These are phyloP conservation scores for Candida vartiovaarae DNA, from an alignment of 805 yeast species.

Conservation along the genomic window DNA sequence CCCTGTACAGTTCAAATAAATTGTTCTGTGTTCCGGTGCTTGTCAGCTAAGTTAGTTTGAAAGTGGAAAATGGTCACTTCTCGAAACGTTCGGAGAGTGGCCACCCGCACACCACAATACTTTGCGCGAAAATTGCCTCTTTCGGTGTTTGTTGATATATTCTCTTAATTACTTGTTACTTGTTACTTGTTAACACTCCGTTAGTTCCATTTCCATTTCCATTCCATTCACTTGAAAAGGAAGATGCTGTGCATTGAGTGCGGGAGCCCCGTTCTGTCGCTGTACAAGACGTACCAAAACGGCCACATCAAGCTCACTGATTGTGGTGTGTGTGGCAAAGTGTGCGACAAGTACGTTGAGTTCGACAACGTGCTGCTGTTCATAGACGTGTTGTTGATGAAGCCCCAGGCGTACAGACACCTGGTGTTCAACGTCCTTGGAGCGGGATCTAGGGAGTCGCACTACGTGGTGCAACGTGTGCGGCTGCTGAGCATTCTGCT, in stretches of 20 bases:
- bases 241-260: constrained; percentile 89
- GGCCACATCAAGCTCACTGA: constrained; percentile 74
- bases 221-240: background rate
- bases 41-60: background rate
- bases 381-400: constrained; percentile 74
- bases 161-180: too few relatives aligned
- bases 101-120: background rate
- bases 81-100: background rate
- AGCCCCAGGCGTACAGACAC: constrained; percentile 86
- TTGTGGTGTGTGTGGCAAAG: constrained; percentile 62
- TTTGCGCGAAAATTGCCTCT: background rate
- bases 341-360: constrained; percentile 89
- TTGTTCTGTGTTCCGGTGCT: background rate
- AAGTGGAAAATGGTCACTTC: background rate
- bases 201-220: background rate
- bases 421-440: constrained; percentile 63
- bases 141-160: background rate
- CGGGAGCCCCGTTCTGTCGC: constrained; percentile 51
- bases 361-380: constrained; percentile 78
- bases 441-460: constrained; percentile 6
- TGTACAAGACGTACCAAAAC: constrained; percentile 68
- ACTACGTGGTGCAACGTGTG: constrained; percentile 33
- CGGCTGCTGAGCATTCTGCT: constrained; percentile 62
- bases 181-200: background rate
- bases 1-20: too few relatives aligned